phyloP scores from a whole-genome alignment of 2,329 filamentous ascomycete species.

The Fusarium incarnatum region DNA sequence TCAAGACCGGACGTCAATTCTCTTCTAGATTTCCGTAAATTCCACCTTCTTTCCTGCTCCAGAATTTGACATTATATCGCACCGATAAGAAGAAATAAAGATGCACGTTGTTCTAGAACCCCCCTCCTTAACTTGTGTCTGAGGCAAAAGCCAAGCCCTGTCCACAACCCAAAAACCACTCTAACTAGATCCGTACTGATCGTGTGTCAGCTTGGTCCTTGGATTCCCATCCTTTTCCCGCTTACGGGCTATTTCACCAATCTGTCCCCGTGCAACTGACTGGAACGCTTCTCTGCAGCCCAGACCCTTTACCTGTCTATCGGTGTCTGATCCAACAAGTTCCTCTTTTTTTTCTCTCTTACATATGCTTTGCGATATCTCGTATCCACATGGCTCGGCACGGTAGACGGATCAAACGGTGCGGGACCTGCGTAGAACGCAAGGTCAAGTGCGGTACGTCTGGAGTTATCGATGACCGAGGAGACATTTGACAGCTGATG shows the following conservation, averaged over 20 bases:
- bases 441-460: slow-evolving; percentile 34
- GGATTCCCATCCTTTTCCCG: neutral
- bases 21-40: neutral
- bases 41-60: neutral
- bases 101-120: neutral
- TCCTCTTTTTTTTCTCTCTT: neutral
- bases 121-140: neutral
- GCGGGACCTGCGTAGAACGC: slow-evolving; percentile 33
- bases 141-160: neutral
- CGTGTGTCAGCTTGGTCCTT: neutral
- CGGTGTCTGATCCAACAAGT: neutral
- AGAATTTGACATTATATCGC: neutral
- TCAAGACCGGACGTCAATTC: neutral
- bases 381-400: slow-evolving; percentile 19
- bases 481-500: neutral
- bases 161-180: neutral
- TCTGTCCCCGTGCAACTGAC: slow-evolving; percentile 6
- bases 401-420: slow-evolving; percentile 32
- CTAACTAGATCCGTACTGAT: slow-evolving; percentile 19
- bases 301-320: neutral
- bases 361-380: neutral
- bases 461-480: neutral
- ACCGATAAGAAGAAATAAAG: too few species aligned
- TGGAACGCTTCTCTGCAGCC: neutral
- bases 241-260: slow-evolving; percentile 32